Evolutionary conservation across 768 basidiomycete genomes (phyloP).

Genomic region (Phanerodontia chrysosporium): DNA sequence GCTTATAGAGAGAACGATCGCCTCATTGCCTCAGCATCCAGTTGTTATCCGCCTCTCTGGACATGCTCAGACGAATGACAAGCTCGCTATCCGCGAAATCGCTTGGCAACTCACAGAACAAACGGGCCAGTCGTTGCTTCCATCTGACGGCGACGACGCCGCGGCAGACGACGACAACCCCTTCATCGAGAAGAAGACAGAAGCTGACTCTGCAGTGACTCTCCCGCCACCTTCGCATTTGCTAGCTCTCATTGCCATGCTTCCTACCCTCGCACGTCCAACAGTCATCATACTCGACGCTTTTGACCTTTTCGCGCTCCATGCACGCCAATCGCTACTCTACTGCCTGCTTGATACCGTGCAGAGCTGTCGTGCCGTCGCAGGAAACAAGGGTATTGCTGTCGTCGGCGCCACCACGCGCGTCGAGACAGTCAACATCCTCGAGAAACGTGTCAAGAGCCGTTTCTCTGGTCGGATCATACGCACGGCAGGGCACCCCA

Average conservation of each 20-base stretch:
- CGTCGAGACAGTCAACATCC: constrained; percentile 79
- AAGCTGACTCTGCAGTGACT: constrained; percentile 25
- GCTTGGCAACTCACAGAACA: constrained; percentile 78
- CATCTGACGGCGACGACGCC: constrained; percentile 33
- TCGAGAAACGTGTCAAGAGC: constrained; percentile 97
- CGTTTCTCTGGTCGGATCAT: constrained; percentile 92
- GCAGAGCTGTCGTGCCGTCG: constrained; percentile 70
- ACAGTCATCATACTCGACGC: constrained; percentile 84
- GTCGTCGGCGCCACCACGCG: constrained; percentile 86
- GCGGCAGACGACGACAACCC: constrained; percentile 44
- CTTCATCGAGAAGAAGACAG: constrained; percentile 36
- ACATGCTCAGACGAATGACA: constrained; percentile 79
- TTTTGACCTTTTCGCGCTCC: constrained; percentile 90
- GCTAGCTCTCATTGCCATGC: constrained; percentile 66
- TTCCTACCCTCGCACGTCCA: constrained; percentile 77
- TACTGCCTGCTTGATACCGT: constrained; percentile 95
- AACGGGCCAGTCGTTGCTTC: constrained; percentile 58
- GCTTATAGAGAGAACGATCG: constrained; percentile 60
- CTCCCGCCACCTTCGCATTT: constrained; percentile 68
- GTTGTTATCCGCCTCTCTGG: constrained; percentile 83
- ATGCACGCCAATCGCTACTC: constrained; percentile 87
- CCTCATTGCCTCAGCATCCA: constrained; percentile 42
- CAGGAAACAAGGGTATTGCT: constrained; percentile 63
- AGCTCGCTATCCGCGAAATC: constrained; percentile 89
- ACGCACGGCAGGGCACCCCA: constrained; percentile 61